Percentiles rank a stretch among this genome's conserved stretches.
These are phyloP conservation scores for Aphanomyces stellatus DNA, from an alignment of 352 stramenopile species.

Conservation along the genomic window DNA sequence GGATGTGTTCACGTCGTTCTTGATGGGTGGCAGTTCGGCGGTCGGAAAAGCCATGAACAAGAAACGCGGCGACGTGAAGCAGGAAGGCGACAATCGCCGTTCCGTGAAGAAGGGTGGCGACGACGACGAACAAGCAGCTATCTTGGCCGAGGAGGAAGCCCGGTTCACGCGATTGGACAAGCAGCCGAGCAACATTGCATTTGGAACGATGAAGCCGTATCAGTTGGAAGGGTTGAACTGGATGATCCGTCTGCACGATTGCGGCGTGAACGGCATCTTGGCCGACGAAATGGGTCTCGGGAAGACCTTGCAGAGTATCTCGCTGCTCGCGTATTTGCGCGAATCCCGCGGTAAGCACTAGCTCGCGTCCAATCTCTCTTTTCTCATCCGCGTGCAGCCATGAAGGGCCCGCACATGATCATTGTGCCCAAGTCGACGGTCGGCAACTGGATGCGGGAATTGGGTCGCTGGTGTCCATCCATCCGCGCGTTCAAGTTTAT, in stretches of 20 bases:
- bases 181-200: conserved; percentile 75
- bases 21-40: conserved; percentile 73
- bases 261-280: conserved; percentile 76
- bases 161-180: conserved; percentile 74
- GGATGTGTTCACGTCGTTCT: conserved; percentile 81
- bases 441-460: conserved; percentile 98
- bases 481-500: conserved; percentile 96
- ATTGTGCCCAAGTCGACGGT: conserved; percentile 97
- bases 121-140: conserved; percentile 51
- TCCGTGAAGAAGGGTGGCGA: conserved; percentile 47
- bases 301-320: conserved; percentile 98
- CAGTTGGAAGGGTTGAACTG: conserved; percentile 84
- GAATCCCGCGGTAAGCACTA: conserved; percentile 65
- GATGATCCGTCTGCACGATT: conserved; percentile 92
- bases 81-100: conserved; percentile 40
- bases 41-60: conserved; percentile 73
- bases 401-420: conserved; percentile 96
- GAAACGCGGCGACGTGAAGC: conserved; percentile 26
- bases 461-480: conserved; percentile 94
- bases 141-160: conserved; percentile 53
- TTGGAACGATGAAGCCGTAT: conserved; percentile 84
- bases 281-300: conserved; percentile 87
- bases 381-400: conserved; percentile 23
- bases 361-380: background rate
- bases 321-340: conserved; percentile 93